Evolutionary conservation across 371 early-diverging fungal species (phyloP).

Genomic region (Mucor ambiguus): DNA sequence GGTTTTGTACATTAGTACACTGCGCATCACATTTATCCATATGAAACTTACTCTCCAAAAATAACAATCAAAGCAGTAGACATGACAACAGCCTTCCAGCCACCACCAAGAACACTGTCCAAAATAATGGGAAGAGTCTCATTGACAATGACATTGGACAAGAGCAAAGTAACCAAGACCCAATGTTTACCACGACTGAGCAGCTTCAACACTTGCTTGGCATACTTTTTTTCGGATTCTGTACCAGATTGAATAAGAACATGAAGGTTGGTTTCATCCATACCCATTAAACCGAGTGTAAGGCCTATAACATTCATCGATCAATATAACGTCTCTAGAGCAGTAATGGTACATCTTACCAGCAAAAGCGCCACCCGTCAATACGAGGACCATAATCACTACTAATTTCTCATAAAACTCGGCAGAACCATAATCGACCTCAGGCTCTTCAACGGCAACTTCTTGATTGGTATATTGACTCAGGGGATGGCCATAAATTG

Average conservation of each 20-base stretch:
- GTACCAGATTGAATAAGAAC: constrained; percentile 76
- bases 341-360: constrained; percentile 2
- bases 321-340: too few species aligned
- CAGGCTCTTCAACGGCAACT: constrained; percentile 11
- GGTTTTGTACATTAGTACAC: background rate
- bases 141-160: constrained; percentile 92
- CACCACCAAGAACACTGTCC: constrained; percentile 75
- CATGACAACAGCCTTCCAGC: constrained; percentile 83
- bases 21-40: background rate
- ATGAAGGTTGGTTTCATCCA: constrained; percentile 69
- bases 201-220: constrained; percentile 68
- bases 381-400: constrained; percentile 21
- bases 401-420: constrained; percentile 25
- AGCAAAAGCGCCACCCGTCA: constrained; percentile 33
- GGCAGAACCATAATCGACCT: constrained; percentile 25
- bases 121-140: constrained; percentile 94
- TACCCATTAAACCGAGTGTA: constrained; percentile 85
- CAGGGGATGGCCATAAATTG: constrained; percentile 32
- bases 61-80: constrained; percentile 89
- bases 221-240: constrained; percentile 68
- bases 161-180: constrained; percentile 86
- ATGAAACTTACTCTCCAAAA: constrained; percentile 91
- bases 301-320: constrained; percentile 51
- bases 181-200: constrained; percentile 76
- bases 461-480: constrained; percentile 6